These are phyloP conservation scores for Yamadazyma diospyri DNA, from an alignment of 1,139 yeast genomes.

Conservation along the genomic window DNA sequence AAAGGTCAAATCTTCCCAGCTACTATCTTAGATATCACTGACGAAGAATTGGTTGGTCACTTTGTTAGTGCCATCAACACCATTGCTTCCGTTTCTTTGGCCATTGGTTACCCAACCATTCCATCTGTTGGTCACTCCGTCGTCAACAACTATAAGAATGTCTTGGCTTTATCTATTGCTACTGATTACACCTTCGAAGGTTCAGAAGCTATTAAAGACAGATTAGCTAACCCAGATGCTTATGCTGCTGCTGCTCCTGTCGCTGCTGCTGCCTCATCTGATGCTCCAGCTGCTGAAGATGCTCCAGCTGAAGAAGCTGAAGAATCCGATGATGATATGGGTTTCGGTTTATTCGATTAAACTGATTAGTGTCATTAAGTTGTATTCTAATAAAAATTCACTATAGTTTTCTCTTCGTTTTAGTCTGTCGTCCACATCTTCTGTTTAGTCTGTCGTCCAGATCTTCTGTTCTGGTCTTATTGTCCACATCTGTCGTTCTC, in stretches of 20 bases:
- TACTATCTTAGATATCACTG: conserved; percentile 95
- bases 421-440: not conserved
- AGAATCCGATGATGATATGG: conserved; percentile 80
- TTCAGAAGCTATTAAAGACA: conserved; percentile 98
- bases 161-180: conserved; percentile 96
- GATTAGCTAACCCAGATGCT: conserved; percentile 78
- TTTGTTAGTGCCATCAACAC: conserved; percentile 88
- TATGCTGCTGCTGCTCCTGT: conserved; percentile 99
- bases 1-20: conserved; percentile 98
- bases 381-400: conserved; percentile 11
- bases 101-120: conserved; percentile 98
- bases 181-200: conserved; percentile 99
- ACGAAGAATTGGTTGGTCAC: conserved; percentile 91
- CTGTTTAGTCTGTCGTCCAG: not conserved
- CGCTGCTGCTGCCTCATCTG: conserved; percentile 87
- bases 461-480: not conserved
- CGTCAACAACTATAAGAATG: conserved; percentile 99
- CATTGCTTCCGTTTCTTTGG: conserved; percentile 95
- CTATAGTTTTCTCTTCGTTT: conserved; percentile 1
- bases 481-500: no score
- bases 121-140: conserved; percentile 99
- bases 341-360: conserved; percentile 90
- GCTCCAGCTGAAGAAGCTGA: conserved; percentile 72
- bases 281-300: conserved; percentile 58
- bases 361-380: conserved; percentile 14